phyloP scores from a whole-genome alignment of 441 rosid genomes.

The Erysimum cheiri region DNA sequence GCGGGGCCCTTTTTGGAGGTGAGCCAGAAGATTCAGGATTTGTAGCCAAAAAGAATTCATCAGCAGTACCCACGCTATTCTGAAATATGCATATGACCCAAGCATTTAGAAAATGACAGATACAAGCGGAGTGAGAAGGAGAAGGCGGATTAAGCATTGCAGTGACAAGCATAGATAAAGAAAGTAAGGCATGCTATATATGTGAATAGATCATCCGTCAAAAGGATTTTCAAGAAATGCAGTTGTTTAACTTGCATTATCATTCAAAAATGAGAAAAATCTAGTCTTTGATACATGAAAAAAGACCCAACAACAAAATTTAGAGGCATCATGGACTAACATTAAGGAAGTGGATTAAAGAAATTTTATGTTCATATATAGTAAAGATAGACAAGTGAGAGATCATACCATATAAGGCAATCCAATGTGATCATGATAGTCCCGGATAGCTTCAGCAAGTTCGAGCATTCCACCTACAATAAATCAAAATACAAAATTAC shows the following conservation, averaged over 20 bases:
- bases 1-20: conserved; percentile 95
- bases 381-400: conserved; percentile 7
- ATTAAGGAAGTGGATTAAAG: not conserved
- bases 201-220: not conserved
- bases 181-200: not conserved
- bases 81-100: conserved; percentile 49
- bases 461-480: conserved; percentile 81
- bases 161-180: conserved; percentile 1
- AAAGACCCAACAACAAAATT: not conserved
- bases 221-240: not conserved
- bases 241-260: not conserved
- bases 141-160: conserved; percentile 2
- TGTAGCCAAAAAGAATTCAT: conserved; percentile 93
- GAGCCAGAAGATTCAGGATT: conserved; percentile 82
- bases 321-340: not conserved
- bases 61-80: conserved; percentile 68
- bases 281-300: not conserved
- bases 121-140: conserved; percentile 1
- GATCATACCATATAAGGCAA: conserved; percentile 81
- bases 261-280: not conserved
- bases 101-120: conserved; percentile 14
- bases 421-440: conserved; percentile 83
- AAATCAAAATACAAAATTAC: conserved; percentile 14
- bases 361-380: not conserved
- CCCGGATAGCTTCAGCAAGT: conserved; percentile 94